Evolutionary conservation across 2,329 filamentous ascomycete genomes (phyloP).

Genomic region (Chaetoscypha palmicola): DNA sequence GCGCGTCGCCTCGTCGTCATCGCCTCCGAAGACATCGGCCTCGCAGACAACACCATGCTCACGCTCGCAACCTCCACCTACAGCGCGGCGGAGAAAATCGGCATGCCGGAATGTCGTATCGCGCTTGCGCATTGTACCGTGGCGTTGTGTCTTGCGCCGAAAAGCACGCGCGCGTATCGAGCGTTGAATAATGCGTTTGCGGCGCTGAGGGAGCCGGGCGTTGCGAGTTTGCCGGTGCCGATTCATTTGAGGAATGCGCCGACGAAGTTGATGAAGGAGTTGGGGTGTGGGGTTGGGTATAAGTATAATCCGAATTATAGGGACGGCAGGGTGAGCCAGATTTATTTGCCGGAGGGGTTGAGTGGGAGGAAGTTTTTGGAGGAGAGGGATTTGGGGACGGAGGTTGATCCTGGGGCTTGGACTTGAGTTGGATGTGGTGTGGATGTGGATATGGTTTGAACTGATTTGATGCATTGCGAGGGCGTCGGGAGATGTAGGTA

Average conservation of each 20-base stretch:
- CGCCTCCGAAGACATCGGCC: slow-evolving; percentile 85
- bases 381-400: slow-evolving; percentile 68
- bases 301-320: slow-evolving; percentile 93
- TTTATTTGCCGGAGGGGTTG: slow-evolving; percentile 79
- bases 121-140: slow-evolving; percentile 82
- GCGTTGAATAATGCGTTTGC: slow-evolving; percentile 73
- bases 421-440: no score
- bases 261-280: slow-evolving; percentile 84
- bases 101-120: slow-evolving; percentile 90
- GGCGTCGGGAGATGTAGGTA: no score
- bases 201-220: slow-evolving; percentile 73
- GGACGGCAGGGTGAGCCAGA: slow-evolving; percentile 74
- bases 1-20: slow-evolving; percentile 91
- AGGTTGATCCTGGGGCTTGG: slow-evolving; percentile 54
- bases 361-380: slow-evolving; percentile 69
- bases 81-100: slow-evolving; percentile 83
- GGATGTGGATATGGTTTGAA: no score
- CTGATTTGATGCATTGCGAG: no score
- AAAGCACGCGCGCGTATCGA: slow-evolving; percentile 82
- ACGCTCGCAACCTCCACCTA: slow-evolving; percentile 80
- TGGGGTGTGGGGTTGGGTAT: slow-evolving; percentile 86
- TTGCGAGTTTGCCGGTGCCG: slow-evolving; percentile 75
- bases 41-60: slow-evolving; percentile 80
- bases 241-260: slow-evolving; percentile 87
- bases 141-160: slow-evolving; percentile 71